phyloP scores from a whole-genome alignment of 2,329 filamentous ascomycete species.

The Lecanicillium sp. region DNA sequence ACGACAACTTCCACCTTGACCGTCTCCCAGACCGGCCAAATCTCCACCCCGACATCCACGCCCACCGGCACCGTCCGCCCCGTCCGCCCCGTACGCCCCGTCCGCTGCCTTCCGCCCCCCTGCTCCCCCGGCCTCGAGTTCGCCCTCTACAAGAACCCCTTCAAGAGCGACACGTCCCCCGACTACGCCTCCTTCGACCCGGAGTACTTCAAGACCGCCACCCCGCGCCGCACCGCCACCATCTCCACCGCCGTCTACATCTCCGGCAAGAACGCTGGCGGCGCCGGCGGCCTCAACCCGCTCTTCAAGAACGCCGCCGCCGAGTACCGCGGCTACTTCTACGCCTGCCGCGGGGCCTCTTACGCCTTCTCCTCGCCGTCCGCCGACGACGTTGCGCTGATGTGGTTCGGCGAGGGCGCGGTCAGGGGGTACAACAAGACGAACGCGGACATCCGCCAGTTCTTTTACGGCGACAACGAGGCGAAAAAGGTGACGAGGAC shows the following conservation, averaged over 20 bases:
- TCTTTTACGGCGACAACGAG: conserved; percentile 4
- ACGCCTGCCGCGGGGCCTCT: conserved; percentile 5
- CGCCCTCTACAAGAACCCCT: neutral
- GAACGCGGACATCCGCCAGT: conserved; percentile 12
- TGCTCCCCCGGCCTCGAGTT: neutral
- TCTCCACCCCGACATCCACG: too few relatives aligned
- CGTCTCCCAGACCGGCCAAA: too few relatives aligned
- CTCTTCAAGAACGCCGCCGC: neutral
- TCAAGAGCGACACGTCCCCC: neutral
- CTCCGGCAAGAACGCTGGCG: neutral
- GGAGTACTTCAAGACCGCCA: neutral
- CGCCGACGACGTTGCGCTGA: conserved; percentile 10
- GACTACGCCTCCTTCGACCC: conserved; percentile 4
- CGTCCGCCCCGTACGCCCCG: too few relatives aligned
- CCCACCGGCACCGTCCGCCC: too few relatives aligned
- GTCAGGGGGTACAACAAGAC: neutral
- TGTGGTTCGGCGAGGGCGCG: conserved; percentile 10
- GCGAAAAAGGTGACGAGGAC: neutral
- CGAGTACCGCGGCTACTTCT: conserved; percentile 7
- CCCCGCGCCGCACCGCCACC: neutral
- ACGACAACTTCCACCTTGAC: too few relatives aligned
- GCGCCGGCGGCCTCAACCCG: neutral
- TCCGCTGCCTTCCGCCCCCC: neutral
- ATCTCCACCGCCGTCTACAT: neutral
- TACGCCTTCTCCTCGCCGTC: neutral